phyloP scores from a whole-genome alignment of 2,329 filamentous ascomycete genomes.

The Nannizziopsis arthrosporioides region DNA sequence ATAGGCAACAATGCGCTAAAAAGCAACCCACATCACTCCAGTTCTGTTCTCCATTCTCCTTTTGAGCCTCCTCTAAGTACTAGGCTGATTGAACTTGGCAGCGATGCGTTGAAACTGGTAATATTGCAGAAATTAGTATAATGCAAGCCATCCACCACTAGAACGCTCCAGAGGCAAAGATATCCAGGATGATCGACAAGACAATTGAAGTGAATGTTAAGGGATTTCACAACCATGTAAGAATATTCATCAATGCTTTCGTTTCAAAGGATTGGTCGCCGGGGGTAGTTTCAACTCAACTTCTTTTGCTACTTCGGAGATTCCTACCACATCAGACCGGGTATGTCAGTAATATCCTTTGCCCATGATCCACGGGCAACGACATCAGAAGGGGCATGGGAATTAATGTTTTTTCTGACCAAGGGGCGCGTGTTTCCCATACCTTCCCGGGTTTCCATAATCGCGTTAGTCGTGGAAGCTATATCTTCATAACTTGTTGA shows the following conservation, averaged over 20 bases:
- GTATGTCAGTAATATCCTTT: conserved; percentile 18
- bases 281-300: conserved; percentile 13
- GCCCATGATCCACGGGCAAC: conserved; percentile 5
- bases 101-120: too few species aligned
- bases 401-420: background rate
- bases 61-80: too few species aligned
- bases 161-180: too few species aligned
- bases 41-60: too few species aligned
- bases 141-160: too few species aligned
- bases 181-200: background rate
- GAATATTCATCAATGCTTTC: conserved; percentile 18
- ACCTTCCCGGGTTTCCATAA: background rate
- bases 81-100: too few species aligned
- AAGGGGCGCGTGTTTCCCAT: conserved; percentile 1
- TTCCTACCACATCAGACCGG: conserved; percentile 23
- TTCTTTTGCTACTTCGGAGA: conserved; percentile 13
- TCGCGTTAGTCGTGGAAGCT: background rate
- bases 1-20: too few species aligned
- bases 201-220: too few species aligned
- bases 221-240: too few species aligned
- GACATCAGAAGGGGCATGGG: background rate
- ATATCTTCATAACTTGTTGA: conserved; percentile 13
- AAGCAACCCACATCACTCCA: too few species aligned
- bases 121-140: too few species aligned
- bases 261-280: conserved; percentile 25